A percentile compares a stretch with the other conserved stretches of the same genome.
phyloP scores from a whole-genome alignment of 2,329 filamentous ascomycete species.

The Colletotrichum shisoi region DNA sequence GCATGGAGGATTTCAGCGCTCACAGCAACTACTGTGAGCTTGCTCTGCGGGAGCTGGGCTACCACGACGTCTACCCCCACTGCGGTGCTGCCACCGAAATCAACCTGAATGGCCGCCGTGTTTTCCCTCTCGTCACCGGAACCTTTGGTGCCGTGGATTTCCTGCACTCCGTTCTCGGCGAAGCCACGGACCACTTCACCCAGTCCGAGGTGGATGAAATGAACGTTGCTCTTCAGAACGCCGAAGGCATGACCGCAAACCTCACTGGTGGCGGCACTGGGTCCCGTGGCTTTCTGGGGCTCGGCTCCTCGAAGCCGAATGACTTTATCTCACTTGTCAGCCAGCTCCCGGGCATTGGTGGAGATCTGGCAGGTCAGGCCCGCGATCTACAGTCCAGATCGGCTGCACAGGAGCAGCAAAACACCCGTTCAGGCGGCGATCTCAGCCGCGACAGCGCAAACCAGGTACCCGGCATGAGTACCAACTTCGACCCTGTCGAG shows the following conservation, averaged over 20 bases:
- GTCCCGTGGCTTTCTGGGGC: constrained; percentile 54
- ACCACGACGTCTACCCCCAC: constrained; percentile 74
- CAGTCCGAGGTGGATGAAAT: constrained; percentile 86
- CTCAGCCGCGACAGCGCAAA: constrained; percentile 59
- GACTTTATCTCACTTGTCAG: constrained; percentile 77
- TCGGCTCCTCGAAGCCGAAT: constrained; percentile 47
- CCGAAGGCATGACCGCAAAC: constrained; percentile 58
- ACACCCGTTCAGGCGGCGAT: constrained; percentile 47
- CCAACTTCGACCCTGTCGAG: constrained; percentile 79
- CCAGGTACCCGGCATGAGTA: constrained; percentile 76
- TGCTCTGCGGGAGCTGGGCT: constrained; percentile 75
- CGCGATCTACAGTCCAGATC: constrained; percentile 67
- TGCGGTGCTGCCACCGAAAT: constrained; percentile 73
- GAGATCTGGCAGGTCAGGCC: constrained; percentile 72
- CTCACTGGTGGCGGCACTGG: constrained; percentile 45
- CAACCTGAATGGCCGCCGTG: constrained; percentile 68
- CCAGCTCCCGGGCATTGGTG: constrained; percentile 76
- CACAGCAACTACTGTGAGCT: constrained; percentile 87
- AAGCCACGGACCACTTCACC: constrained; percentile 81
- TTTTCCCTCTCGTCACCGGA: constrained; percentile 78
- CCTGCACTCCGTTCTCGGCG: constrained; percentile 77
- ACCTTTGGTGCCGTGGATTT: constrained; percentile 85
- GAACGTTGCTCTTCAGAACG: constrained; percentile 75
- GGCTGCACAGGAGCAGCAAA: constrained; percentile 66
- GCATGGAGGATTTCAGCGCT: constrained; percentile 79